Conservation (phyloP, 805 yeast species). For the Metschnikowia borealis region DNA sequence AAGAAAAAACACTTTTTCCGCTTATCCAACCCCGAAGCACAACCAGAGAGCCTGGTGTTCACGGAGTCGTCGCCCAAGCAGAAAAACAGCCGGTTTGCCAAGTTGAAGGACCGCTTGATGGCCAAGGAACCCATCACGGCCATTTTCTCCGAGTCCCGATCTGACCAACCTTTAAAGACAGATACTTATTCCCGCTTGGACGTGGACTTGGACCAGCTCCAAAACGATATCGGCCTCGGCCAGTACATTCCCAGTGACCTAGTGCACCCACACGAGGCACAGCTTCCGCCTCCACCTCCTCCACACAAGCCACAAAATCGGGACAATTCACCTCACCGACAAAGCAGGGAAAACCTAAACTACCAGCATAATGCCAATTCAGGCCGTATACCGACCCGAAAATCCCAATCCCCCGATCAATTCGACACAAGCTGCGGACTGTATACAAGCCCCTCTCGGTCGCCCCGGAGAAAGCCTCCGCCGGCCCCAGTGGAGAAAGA, state of each 20-base stretch:
- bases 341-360: background rate
- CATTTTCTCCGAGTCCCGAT: conserved; percentile 10
- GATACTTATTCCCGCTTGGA: background rate
- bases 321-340: background rate
- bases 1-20: conserved; percentile 10
- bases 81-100: conserved; percentile 26
- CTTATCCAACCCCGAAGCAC: conserved; percentile 10
- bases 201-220: conserved; percentile 3
- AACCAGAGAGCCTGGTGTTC: conserved; percentile 5
- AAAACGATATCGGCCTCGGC: conserved; percentile 8
- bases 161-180: background rate
- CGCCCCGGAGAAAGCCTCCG: conserved; percentile 15
- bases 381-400: too few relatives aligned
- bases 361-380: background rate
- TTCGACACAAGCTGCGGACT: background rate
- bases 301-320: background rate
- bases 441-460: background rate
- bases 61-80: conserved; percentile 19
- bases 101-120: conserved; percentile 30
- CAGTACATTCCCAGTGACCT: conserved; percentile 4
- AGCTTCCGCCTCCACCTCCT: conserved; percentile 22
- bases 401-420: background rate
- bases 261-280: conserved; percentile 2
- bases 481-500: conserved; percentile 7
- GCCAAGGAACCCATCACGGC: conserved; percentile 32